phyloP scores from a whole-genome alignment of 306 rosid genomes.

The Pterocarpus macrocarpus region DNA sequence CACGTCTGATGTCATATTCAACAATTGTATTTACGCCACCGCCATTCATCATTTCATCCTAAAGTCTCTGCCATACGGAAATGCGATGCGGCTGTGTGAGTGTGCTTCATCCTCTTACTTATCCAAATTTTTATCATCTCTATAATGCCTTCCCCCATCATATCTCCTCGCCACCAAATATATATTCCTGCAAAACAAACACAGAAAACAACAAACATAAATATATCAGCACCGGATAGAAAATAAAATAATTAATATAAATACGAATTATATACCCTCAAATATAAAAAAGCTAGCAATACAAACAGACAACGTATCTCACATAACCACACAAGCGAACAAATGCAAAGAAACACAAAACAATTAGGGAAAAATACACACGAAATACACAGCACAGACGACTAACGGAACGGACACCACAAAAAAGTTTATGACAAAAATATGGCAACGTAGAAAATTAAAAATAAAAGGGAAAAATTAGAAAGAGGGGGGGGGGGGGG shows the following conservation, averaged over 20 bases:
- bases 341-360: background rate
- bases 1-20: constrained; percentile 8
- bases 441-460: background rate
- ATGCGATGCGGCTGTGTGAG: constrained; percentile 15
- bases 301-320: background rate
- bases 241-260: background rate
- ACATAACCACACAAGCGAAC: background rate
- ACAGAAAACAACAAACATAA: background rate
- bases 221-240: background rate
- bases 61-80: background rate
- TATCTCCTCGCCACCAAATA: background rate
- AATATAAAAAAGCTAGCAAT: background rate
- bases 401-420: background rate
- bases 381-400: background rate
- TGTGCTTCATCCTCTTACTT: background rate
- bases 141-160: background rate
- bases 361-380: background rate
- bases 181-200: constrained; percentile 51
- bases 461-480: background rate
- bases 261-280: background rate
- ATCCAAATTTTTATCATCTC: background rate
- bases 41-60: background rate
- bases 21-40: background rate
- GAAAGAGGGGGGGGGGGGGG: background rate
- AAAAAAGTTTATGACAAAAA: constrained; percentile 10